These are phyloP conservation scores for Pseudogymnoascus sp. DNA, from an alignment of 2,329 filamentous ascomycete genomes.

Conservation along the genomic window DNA sequence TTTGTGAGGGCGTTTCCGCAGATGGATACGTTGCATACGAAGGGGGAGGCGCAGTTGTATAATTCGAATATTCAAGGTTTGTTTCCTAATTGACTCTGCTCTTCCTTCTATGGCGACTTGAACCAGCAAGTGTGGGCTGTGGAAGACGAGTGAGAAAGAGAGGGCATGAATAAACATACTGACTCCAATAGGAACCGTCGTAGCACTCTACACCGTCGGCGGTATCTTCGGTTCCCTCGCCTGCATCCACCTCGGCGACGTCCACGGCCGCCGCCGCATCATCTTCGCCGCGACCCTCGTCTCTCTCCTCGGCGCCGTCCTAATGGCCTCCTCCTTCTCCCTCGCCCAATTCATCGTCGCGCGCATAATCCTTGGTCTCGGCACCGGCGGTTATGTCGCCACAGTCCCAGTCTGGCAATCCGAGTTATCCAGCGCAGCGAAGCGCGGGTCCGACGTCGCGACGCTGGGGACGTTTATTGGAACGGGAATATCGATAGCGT, in stretches of 20 bases:
- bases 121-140: background rate
- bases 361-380: conserved; percentile 34
- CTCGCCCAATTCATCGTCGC: conserved; percentile 38
- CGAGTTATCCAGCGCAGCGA: conserved; percentile 33
- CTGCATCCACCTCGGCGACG: conserved; percentile 33
- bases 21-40: conserved; percentile 41
- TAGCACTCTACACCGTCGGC: conserved; percentile 33
- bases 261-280: conserved; percentile 35
- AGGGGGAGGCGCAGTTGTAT: conserved; percentile 34
- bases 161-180: conserved; percentile 12
- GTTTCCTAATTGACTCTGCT: background rate
- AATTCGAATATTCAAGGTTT: conserved; percentile 30
- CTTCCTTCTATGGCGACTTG: too few relatives aligned
- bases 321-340: conserved; percentile 34
- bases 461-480: conserved; percentile 32
- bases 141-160: background rate
- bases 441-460: conserved; percentile 38
- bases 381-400: conserved; percentile 34
- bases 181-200: conserved; percentile 30
- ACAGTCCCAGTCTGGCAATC: conserved; percentile 37
- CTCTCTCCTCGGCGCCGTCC: conserved; percentile 37
- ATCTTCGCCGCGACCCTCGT: conserved; percentile 35
- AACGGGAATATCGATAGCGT: conserved; percentile 34
- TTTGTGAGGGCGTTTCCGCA: conserved; percentile 39
- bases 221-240: conserved; percentile 32